Percentiles rank a stretch among this genome's conserved stretches.
Evolutionary conservation across 805 yeast genomes (phyloP).

Genomic region (Saturnispora halmiae): DNA sequence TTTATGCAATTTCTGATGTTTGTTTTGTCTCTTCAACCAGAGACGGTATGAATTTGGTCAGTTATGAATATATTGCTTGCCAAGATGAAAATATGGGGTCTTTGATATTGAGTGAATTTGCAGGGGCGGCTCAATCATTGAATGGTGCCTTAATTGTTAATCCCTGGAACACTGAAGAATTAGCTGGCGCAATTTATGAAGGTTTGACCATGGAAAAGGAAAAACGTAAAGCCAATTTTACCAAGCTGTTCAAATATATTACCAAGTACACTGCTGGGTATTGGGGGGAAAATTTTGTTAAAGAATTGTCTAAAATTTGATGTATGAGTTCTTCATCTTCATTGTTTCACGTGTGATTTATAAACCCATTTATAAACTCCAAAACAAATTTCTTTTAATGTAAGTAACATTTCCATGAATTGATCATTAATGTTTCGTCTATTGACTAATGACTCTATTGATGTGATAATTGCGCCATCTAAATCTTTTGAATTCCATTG

Average conservation of each 20-base stretch:
- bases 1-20: slow-evolving; percentile 79
- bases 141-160: slow-evolving; percentile 91
- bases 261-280: slow-evolving; percentile 89
- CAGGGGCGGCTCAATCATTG: slow-evolving; percentile 98
- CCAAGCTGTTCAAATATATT: slow-evolving; percentile 77
- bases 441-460: neutral
- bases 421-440: too few relatives aligned
- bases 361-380: slow-evolving; percentile 11
- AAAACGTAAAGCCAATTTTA: slow-evolving; percentile 68
- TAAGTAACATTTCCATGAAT: slow-evolving; percentile 6
- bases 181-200: slow-evolving; percentile 77
- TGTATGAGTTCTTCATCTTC: too few relatives aligned
- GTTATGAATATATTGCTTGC: slow-evolving; percentile 95
- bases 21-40: slow-evolving; percentile 91
- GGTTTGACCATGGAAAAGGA: slow-evolving; percentile 80
- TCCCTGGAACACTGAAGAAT: slow-evolving; percentile 97
- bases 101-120: slow-evolving; percentile 83
- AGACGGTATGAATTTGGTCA: slow-evolving; percentile 97
- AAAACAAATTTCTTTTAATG: neutral
- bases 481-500: neutral
- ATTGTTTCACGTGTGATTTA: neutral
- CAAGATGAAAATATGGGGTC: slow-evolving; percentile 78
- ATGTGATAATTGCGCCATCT: neutral
- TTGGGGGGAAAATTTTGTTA: slow-evolving; percentile 96
- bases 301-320: slow-evolving; percentile 44